Base-by-base conservation (phyloP, 2,329 filamentous ascomycete species). In the Pyrenochaeta sp. region DNA sequence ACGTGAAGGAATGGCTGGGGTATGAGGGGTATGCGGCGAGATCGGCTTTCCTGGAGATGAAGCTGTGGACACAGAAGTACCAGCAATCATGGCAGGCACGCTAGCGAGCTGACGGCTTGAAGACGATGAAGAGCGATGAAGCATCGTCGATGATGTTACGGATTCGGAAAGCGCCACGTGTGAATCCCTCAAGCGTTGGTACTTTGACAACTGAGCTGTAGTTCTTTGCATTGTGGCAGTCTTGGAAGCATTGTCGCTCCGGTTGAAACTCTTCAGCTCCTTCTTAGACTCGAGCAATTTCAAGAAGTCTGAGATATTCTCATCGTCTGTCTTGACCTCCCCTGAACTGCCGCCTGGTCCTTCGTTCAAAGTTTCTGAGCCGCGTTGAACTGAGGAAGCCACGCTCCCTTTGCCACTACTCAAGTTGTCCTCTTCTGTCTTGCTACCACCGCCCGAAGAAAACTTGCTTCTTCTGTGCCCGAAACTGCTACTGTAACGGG, bases 401-500 rank as follows among this genome's bases (percentile, higher is more conserved):
- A 89, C 76, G 66, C 90, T 92, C 56, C 89, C 89, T 62, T 89
- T 88, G n/a, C 90, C 90, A 69, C 93, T 97, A 75, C 90, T 92
- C 31, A 81, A 81, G 68, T 90, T 89, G 64, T 92, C 90, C 57
- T 92, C 90, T 46, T 91, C 89, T 1, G 80, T 81, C 58, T 83
- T 88, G 68, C 88, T 91, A 17, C 85, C 83, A 17, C 90, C 89
- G 29, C 90, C 89, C 51, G 90, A 90, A 0, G 92, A 96, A 20
- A 88, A 86, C 39, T 92, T 86, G 23, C 86, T 89, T 49, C 91
- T 87, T 40, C 95, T 87, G 72, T 97, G 92, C 6, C 89, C 90
- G 68, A 99, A 99, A 69, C 93, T 97, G 75, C 94, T 98, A 75
- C 92, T 96, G 72, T 96, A 98, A 41, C 91, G 87, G 55, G 87